Base-by-base conservation (phyloP, 2,329 filamentous ascomycete genomes). In the Cylindrodendrum hubeiense region DNA sequence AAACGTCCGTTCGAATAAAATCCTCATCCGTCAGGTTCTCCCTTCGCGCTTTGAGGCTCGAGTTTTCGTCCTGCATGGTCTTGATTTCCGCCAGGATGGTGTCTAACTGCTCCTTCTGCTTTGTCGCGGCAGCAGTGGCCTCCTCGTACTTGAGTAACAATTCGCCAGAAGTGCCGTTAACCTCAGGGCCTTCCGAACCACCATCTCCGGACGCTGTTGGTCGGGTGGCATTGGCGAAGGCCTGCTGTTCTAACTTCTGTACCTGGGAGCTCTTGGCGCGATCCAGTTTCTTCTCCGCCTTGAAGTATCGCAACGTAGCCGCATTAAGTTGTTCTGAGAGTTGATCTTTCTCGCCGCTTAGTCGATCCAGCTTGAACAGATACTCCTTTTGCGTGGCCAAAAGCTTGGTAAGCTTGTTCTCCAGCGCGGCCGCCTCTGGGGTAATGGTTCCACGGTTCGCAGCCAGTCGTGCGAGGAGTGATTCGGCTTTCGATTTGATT, bases 201-300 rank as follows among this genome's bases (percentile, higher is more conserved):
- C 90, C 63, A 28, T 79, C 78, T 5, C 72, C 75, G 17, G 76
- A 71, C 3, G 74, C 74, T 15, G 71, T 70, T n/a, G 76, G 79
- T 89, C 65, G 87, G 81, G 86, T 84, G 7, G 87, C 89, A 62
- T 91, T 91, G 63, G 93, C 87, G 55, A 95, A 88, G 33, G 95
- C 94, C 80, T 97, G 93, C 74, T 94, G 92, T 78, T 98, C 96
- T 65, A 99, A 81, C 78, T 97, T 97, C 67, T 95, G 93, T 2
- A 98, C 94, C 62, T 97, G 94, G 17, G 90, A 83, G 76, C 96
- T 99, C 79, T 93, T 95, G 24, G 92, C 89, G 46, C 96, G 90
- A 78, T 99, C 96, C 56, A 98, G 85, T 78, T 94, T 96, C 83
- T 97, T 97, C 79, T 99, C 96, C 0, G 96, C 96, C 71, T 97